Evolutionary conservation across 2,329 filamentous ascomycete genomes (phyloP).

Genomic region (Raffaelea albimanens): DNA sequence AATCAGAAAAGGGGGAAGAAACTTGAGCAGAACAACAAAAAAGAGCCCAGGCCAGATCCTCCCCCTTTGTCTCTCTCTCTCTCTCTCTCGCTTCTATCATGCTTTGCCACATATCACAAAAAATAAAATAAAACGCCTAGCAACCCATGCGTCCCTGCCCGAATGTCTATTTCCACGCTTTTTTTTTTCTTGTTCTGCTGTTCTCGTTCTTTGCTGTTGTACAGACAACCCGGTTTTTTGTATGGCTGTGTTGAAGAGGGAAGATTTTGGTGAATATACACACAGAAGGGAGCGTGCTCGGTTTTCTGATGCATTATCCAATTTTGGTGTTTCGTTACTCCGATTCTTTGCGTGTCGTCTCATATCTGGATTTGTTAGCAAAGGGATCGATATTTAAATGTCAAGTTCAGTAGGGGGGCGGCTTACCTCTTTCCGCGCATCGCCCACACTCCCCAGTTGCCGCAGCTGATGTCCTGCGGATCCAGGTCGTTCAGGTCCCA

Average conservation of each 20-base stretch:
- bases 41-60: not conserved
- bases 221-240: not conserved
- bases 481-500: conserved; percentile 98
- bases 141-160: not conserved
- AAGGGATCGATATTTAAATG: no score
- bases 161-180: not conserved
- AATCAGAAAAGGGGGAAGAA: not conserved
- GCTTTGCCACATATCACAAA: no score
- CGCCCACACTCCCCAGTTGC: conserved; percentile 95
- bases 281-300: not conserved
- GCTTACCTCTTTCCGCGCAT: conserved; percentile 94
- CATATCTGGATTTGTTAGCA: conserved; percentile 8
- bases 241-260: no score
- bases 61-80: no score
- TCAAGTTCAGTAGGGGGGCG: conserved; percentile 13
- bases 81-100: no score
- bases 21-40: no score
- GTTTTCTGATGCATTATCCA: not conserved
- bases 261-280: no score
- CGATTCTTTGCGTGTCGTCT: conserved; percentile 12
- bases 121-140: not conserved
- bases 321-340: not conserved
- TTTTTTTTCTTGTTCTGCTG: no score
- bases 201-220: not conserved
- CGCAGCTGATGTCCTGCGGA: conserved; percentile 85